Base-by-base conservation (phyloP, 2,329 filamentous ascomycete genomes). In the Botryosphaeria dothidea region DNA sequence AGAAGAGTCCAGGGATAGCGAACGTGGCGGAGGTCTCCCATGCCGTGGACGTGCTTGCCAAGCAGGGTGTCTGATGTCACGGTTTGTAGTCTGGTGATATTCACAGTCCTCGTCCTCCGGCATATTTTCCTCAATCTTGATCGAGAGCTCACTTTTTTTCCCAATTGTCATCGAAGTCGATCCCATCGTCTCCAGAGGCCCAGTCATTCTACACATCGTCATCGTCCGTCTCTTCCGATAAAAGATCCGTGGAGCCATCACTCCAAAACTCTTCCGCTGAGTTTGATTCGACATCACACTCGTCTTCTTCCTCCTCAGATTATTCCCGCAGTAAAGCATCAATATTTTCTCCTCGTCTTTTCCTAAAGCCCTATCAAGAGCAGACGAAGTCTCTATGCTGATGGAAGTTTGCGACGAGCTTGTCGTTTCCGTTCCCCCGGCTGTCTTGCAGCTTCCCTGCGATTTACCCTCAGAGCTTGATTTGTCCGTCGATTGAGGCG, bases 131-230 rank as follows among this genome's bases (percentile, higher is more conserved):
- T 21, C 19, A 34, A 56, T 8, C 21, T 56, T 56, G 19, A 56
- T 15, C 21, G 51, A 56, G 8, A 34, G 9, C 8, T 31, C 21
- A n/a, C 51, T 56, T 5, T n/a, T 23, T n/a, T 49, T 51, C 43
- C 7, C 27, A 36, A 3, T 17, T 34, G 17, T 63, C 45, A n/a
- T 49, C 34, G 4, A n/a, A 19, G 21, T 31, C 43, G 2, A 63
- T 15, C 19, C 34, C 21, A 17, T 25, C 41, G 21, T 27, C 60
- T 8, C 21, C 60, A 11, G 60, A 63, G 21, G 41, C 60, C 29
- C 46, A 63, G 45, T 63, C 60, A 25, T 63, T 63, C 60, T 43
- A 63, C 25, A 51, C 43, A 34, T 63, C 60, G 34, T 29, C 60
- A 27, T 63, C 60, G 17, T 63, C 60, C 3, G 60, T 52, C 43